phyloP scores from a whole-genome alignment of 1,284 basidiomycete genomes.

The Schizopora paradoxa region DNA sequence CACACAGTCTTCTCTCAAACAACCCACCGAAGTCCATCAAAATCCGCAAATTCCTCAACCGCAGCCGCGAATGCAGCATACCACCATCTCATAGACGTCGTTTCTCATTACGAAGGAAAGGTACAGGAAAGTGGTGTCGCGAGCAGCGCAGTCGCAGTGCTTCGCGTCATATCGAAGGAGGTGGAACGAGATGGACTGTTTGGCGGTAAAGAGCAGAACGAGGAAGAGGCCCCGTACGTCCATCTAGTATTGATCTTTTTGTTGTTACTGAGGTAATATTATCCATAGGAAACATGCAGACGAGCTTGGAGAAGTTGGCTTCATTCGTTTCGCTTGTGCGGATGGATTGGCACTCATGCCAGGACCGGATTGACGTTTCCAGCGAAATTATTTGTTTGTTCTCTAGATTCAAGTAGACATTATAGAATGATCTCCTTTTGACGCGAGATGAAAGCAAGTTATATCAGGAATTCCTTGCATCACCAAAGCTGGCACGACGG shows the following conservation, averaged over 20 bases:
- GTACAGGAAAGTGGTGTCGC: constrained; percentile 33
- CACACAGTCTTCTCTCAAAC: constrained; percentile 36
- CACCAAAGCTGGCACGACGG: no score
- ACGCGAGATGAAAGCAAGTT: no score
- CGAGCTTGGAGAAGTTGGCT: constrained; percentile 41
- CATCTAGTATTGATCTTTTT: not conserved
- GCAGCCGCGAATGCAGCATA: constrained; percentile 29
- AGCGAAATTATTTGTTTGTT: no score
- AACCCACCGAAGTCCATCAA: no score
- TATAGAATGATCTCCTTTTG: no score
- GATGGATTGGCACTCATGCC: constrained; percentile 53
- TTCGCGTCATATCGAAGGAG: constrained; percentile 47
- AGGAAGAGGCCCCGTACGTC: constrained; percentile 45
- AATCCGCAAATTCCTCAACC: constrained; percentile 34
- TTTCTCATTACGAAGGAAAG: constrained; percentile 48
- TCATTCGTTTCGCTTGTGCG: constrained; percentile 45
- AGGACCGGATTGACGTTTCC: constrained; percentile 27
- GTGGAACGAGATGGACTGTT: constrained; percentile 57
- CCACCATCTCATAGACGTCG: constrained; percentile 37
- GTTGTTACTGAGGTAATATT: constrained; percentile 7
- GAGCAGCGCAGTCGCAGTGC: constrained; percentile 44
- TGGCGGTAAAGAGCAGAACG: constrained; percentile 31
- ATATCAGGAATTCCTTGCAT: no score
- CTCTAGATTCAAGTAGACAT: no score
- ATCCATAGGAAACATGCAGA: constrained; percentile 36